Evolutionary conservation across 768 basidiomycete species (phyloP), one percentile per base, ranked within the genome.

Genomic region (Hortiboletus campestris): DNA sequence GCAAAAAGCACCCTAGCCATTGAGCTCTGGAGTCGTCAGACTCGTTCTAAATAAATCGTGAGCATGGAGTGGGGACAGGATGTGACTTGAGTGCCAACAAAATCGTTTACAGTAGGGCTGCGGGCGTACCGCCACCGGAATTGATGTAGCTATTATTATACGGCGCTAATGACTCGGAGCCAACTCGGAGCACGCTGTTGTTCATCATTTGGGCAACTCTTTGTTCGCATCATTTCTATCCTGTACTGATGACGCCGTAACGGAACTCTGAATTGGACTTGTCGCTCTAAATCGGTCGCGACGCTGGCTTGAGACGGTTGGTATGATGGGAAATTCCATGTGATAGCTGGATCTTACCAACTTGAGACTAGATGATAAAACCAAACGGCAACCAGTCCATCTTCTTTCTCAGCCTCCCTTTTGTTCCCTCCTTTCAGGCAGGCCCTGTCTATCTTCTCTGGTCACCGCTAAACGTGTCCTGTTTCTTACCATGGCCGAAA

Each of bases 401-500:
- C n/a, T 3, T 12, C 17, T 2, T 16, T 28, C 34, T 19, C 39
- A 45, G 22, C n/a, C 20, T 34, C 16, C 36, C 49, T 22, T 49
- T 46, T 28, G 47, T 55, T 55, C 34, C 51, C 52, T 49, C 40
- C 44, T 60, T 55, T 51, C 57, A 64, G 68, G 69, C 66, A 46
- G 71, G 74, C 49, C 71, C 61, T 74, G 39, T 40, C 57, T n/a
- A 17, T 59, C 43, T 22, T 50, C 25, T 25, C 40, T 36, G 19
- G 25, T 58, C 55, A 48, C 42, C 64, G 57, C 62, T 58, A 57
- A 64, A 47, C 64, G 58, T 49, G 52, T 53, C 25, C 47, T 57
- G 43, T 39, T 56, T 34, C 35, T 29, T 28, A 57, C 25, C 63
- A 78, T 77, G 67, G 58, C 67, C 51, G 28, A 61, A 41, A 81